These are phyloP conservation scores for Leccinum rimulosum DNA, from an alignment of 768 basidiomycete species.

Conservation along the genomic window DNA sequence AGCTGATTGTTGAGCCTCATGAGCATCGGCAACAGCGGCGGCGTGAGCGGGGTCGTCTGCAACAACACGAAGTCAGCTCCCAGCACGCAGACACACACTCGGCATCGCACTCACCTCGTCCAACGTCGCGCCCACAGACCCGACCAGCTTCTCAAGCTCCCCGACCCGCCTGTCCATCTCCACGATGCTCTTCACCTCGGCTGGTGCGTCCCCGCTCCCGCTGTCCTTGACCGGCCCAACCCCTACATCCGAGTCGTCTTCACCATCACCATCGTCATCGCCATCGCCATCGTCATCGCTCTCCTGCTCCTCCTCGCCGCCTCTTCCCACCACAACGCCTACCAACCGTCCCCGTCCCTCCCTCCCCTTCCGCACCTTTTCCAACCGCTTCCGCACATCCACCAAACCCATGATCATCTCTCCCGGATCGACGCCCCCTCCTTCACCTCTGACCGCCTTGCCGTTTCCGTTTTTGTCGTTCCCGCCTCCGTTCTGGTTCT, in stretches of 20 bases:
- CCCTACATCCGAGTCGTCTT: not conserved
- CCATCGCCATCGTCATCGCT: not conserved
- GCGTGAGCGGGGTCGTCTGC: slow-evolving; percentile 69
- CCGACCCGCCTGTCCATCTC: slow-evolving; percentile 85
- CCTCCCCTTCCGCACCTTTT: slow-evolving; percentile 61
- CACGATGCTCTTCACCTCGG: slow-evolving; percentile 49
- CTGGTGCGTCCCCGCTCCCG: slow-evolving; percentile 24
- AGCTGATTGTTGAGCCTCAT: slow-evolving; percentile 83
- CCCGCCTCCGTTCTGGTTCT: not conserved
- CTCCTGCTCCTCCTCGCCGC: slow-evolving; percentile 9
- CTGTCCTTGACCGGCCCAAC: not conserved
- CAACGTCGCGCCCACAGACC: slow-evolving; percentile 71
- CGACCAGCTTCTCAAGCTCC: slow-evolving; percentile 78
- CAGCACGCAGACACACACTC: not conserved
- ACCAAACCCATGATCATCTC: slow-evolving; percentile 76
- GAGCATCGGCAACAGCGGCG: slow-evolving; percentile 80
- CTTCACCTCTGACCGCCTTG: slow-evolving; percentile 37
- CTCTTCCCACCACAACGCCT: slow-evolving; percentile 46
- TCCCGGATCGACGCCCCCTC: slow-evolving; percentile 57
- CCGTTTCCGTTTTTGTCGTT: no score
- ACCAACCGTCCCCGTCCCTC: slow-evolving; percentile 68
- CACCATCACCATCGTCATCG: slow-evolving; percentile 1
- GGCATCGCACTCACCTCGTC: slow-evolving; percentile 62
- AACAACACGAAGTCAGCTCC: slow-evolving; percentile 2
- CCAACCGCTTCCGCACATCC: slow-evolving; percentile 66